Evolutionary conservation across 176 grass and related monocot species (phyloP), one percentile per base, ranked within the genome.

Genomic region (Neostapfia colusana): DNA sequence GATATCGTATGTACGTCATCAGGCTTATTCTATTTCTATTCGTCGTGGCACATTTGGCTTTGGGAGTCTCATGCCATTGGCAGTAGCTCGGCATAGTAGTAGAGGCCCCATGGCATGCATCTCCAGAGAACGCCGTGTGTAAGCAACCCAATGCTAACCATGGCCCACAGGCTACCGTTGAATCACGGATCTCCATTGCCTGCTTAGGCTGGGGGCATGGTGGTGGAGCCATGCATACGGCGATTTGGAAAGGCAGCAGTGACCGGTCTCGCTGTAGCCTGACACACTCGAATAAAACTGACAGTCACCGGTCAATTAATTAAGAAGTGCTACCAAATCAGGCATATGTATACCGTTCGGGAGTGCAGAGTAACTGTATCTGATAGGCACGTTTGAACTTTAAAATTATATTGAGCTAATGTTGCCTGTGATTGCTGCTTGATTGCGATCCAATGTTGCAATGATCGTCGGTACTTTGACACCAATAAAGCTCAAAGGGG

Each of bases 391-490:
- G 48, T 74, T 59, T 67, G 39, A 68, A 58, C 27, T 43, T 67
- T 0, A 75, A 75, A 24, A 0, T 34, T 4, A 16, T 10, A 13
- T 27, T 26, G 26, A 68, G 18, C 17, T 48, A 48, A 7, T 20
- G 31, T 28, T 38, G 27, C 28, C 53, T 69, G 76, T 83, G 72
- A 76, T 76, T 28, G 39, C 15, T 15, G 10, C 20, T 61, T 69
- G 65, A 67, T 69, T 61, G 75, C 25, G 45, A 65, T 51, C 44
- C 75, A 5, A 1, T 39, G 28, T 7, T 65, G 75, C 44, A 77
- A 65, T 65, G 62, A 65, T 77, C 65, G 75, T 39, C 14, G 61
- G n/a, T 77, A 17, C 28, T 76, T 50, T 50, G 43, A 0, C 49
- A 18, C 50, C 5, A 11, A 4, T 10, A 56, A 56, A 62, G 13